Evolutionary conservation across 331 rosid genomes (phyloP).

Genomic region (Pyracantha coccinea): DNA sequence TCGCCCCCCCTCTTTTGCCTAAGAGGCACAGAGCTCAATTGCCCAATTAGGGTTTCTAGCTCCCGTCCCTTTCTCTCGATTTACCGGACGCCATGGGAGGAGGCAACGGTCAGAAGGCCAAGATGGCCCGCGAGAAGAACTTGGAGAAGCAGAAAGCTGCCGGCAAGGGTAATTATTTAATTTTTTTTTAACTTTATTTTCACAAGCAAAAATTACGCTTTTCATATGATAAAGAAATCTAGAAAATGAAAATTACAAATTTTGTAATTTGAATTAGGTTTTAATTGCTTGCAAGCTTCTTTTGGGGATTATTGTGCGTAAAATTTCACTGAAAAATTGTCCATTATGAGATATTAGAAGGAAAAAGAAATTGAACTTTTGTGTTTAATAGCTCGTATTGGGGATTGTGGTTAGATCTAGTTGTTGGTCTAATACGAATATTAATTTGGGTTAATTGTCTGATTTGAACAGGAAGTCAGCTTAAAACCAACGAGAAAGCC

Average conservation of each 20-base stretch:
- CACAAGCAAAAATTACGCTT: neutral
- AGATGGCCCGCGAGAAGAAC: slow-evolving; percentile 90
- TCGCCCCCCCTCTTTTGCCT: neutral
- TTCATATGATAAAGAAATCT: neutral
- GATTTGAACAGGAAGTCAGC: slow-evolving; percentile 63
- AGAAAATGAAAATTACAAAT: too few species aligned
- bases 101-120: slow-evolving; percentile 81
- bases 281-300: neutral
- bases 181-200: neutral
- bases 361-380: neutral
- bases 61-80: slow-evolving; percentile 17
- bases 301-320: neutral
- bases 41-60: slow-evolving; percentile 42
- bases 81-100: slow-evolving; percentile 57
- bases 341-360: neutral
- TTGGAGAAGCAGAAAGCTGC: slow-evolving; percentile 50
- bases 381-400: neutral
- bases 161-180: slow-evolving; percentile 38
- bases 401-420: slow-evolving; percentile 24
- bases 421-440: neutral
- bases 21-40: neutral
- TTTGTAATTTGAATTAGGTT: neutral
- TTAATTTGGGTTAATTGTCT: slow-evolving; percentile 8
- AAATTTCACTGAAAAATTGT: neutral
- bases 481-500: slow-evolving; percentile 76